Base-by-base conservation (phyloP, 2,329 filamentous ascomycete genomes). In the Triangularia verruculosa region DNA sequence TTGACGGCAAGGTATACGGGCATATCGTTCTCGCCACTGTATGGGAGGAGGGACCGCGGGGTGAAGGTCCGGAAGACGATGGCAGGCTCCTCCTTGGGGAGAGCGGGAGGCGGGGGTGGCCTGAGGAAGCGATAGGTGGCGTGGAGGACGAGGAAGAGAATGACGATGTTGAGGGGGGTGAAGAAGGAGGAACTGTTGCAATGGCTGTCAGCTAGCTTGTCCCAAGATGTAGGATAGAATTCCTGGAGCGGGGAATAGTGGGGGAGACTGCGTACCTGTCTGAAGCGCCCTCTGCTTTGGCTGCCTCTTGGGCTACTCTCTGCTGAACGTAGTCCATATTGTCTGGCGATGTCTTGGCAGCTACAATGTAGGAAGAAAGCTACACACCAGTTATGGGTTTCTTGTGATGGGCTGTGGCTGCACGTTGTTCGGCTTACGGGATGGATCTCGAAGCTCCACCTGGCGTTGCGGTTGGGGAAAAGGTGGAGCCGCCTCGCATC, bases 1-100 rank as follows among this genome's bases (percentile, higher is more conserved):
- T 92, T 90, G 17, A 98, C 93, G n/a, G 92, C 91, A 57, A 99
- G 85, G 78, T 92, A 97, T 62, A 98, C 91, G 57, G 92, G 92
- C 69, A 80, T 81, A 71, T 83, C 84, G 72, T 90, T 83, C 61
- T 82, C 79, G 74, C 95, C 95, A 78, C 94, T 93, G 83, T 88
- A 94, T 30, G 92, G 90, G 28, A 92, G 84, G n/a, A 99, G 87
- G 3, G 91, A 92, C 51, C 80, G 87, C 24, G 91, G 91, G 13
- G 89, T 94, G 80, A 92, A 90, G 61, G 83, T 88, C 63, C 78
- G 79, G 81, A 89, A 90, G 70, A 90, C 84, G 70, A 81, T 78
- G 59, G 87, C 82, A 0, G 86, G 80, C 5, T 83, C 75, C 53
- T 85, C 80, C 67, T 80, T 79, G 53, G 85, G 80, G 27, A 88